These are phyloP conservation scores for Suillus plorans DNA, from an alignment of 768 basidiomycete genomes.

Conservation along the genomic window DNA sequence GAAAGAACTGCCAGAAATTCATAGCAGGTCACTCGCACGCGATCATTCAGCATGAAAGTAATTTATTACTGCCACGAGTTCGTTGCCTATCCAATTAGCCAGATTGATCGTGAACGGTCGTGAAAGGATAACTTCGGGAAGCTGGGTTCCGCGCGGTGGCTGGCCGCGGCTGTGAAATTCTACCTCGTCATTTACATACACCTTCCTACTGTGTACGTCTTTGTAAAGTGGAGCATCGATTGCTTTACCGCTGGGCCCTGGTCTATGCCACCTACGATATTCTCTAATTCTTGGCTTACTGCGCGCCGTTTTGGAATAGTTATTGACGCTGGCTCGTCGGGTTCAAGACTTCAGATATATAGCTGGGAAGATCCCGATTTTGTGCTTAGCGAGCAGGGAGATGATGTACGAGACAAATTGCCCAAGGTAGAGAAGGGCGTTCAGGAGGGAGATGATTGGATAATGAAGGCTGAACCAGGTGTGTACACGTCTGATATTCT, in stretches of 20 bases:
- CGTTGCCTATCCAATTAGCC: not conserved
- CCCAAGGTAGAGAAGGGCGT: slow-evolving; percentile 94
- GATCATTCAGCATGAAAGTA: not conserved
- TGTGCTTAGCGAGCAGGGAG: slow-evolving; percentile 51
- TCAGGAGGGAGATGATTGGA: slow-evolving; percentile 77
- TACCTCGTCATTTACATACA: not conserved
- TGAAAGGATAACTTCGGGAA: not conserved
- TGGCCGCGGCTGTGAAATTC: not conserved
- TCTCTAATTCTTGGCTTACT: slow-evolving; percentile 70
- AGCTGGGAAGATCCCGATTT: slow-evolving; percentile 87
- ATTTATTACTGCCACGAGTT: not conserved
- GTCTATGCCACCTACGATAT: slow-evolving; percentile 75
- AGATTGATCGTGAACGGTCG: not conserved
- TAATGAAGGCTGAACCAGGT: slow-evolving; percentile 93
- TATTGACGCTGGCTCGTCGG: slow-evolving; percentile 98
- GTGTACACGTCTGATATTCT: slow-evolving; percentile 27
- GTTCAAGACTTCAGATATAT: slow-evolving; percentile 94
- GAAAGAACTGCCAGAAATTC: not conserved
- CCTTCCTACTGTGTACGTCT: no score
- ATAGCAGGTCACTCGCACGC: not conserved
- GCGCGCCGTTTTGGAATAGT: slow-evolving; percentile 89
- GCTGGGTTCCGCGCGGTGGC: not conserved
- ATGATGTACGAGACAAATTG: slow-evolving; percentile 52
- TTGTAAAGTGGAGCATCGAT: slow-evolving; percentile 4
- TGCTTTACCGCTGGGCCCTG: slow-evolving; percentile 5